A percentile compares a stretch with the other conserved stretches of the same genome.
These are phyloP conservation scores for Cyclospora cayetanensis DNA, from an alignment of 169 alveolate species.

Conservation along the genomic window DNA sequence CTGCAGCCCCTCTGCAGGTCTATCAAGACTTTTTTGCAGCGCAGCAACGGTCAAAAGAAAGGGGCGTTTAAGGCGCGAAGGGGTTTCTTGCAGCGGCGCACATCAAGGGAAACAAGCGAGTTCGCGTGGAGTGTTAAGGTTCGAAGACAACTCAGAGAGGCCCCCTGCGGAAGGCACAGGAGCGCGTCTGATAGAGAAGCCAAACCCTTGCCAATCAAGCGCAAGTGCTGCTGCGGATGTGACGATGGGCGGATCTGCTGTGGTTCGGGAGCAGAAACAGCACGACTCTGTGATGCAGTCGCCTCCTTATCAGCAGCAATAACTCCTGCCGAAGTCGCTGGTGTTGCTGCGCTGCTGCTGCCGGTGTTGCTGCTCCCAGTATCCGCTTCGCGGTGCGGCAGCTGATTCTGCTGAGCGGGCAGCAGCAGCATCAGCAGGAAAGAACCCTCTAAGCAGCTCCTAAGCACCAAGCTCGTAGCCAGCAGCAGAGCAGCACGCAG, in stretches of 20 bases:
- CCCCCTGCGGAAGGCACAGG: neutral
- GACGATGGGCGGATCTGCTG: neutral
- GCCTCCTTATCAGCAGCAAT: neutral
- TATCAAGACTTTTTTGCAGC: no score
- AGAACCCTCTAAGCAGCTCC: neutral
- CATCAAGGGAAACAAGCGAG: neutral
- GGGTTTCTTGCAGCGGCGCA: neutral
- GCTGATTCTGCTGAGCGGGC: neutral
- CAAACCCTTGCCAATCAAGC: neutral
- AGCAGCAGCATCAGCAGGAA: conserved; percentile 45
- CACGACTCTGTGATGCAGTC: neutral
- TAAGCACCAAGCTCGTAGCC: neutral
- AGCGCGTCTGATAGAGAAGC: neutral
- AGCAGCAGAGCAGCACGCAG: neutral
- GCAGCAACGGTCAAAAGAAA: neutral
- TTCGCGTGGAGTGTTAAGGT: neutral
- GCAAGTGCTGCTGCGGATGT: conserved; percentile 11
- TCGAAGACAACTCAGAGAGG: neutral
- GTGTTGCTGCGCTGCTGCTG: neutral
- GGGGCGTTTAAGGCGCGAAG: neutral
- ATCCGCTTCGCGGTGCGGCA: conserved; percentile 1
- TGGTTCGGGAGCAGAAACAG: neutral
- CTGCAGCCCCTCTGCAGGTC: no score
- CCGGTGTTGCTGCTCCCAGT: conserved; percentile 7
- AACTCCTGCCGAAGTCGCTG: neutral